phyloP scores from a whole-genome alignment of 257 asterid species.

The Jacaranda mimosifolia region DNA sequence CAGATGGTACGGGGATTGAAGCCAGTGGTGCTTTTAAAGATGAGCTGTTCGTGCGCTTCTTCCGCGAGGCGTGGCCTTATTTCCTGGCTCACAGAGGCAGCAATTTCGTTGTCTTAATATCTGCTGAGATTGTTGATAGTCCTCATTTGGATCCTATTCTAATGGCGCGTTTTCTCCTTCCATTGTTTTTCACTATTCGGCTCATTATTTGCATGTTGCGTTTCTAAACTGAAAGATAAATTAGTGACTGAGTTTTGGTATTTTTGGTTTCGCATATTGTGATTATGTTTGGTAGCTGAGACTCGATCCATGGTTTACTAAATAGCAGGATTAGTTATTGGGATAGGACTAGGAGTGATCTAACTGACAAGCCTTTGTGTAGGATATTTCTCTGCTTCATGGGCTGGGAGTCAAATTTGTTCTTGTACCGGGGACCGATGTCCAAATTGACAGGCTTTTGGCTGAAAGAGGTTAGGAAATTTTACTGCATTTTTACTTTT shows the following conservation, averaged over 20 bases:
- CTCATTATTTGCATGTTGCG: conserved; percentile 16
- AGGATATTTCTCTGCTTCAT: conserved; percentile 92
- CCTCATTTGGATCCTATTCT: conserved; percentile 71
- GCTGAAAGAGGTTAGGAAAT: conserved; percentile 63
- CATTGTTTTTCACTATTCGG: background rate
- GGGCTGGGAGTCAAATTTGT: conserved; percentile 89
- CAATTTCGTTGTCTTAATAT: conserved; percentile 70
- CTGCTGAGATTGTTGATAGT: conserved; percentile 77
- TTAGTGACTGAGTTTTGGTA: background rate
- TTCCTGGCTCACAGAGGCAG: conserved; percentile 84
- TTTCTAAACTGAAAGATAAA: conserved; percentile 14
- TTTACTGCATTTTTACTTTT: background rate
- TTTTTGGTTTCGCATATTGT: background rate
- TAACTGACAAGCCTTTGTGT: conserved; percentile 32
- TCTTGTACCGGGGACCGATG: conserved; percentile 85
- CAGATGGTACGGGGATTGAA: conserved; percentile 42
- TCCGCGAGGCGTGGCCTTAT: conserved; percentile 87
- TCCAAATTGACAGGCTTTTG: conserved; percentile 79
- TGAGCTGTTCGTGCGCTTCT: conserved; percentile 71
- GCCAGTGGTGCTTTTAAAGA: conserved; percentile 51
- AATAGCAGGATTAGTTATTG: conserved; percentile 12
- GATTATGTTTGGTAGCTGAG: background rate
- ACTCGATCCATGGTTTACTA: background rate
- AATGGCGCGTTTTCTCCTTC: conserved; percentile 56
- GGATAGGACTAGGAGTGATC: conserved; percentile 3